phyloP scores from a whole-genome alignment of 306 rosid species.

The Sophora flavescens region DNA sequence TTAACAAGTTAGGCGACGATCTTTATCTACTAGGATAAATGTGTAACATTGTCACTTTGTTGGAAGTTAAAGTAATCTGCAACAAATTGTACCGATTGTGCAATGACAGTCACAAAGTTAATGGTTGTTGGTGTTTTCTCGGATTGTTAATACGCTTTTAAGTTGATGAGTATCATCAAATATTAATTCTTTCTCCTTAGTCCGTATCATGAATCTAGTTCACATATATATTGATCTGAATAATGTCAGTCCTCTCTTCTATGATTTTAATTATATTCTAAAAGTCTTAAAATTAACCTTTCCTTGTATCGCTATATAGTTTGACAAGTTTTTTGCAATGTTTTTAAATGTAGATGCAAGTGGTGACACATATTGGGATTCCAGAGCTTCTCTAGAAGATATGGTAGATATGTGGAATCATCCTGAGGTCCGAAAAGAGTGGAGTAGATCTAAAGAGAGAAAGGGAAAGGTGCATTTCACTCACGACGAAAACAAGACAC shows the following conservation, averaged over 20 bases:
- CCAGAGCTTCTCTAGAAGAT: slow-evolving; percentile 72
- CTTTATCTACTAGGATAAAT: not conserved
- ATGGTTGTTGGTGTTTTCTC: slow-evolving; percentile 15
- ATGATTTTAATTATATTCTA: slow-evolving; percentile 3
- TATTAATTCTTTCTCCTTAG: not conserved
- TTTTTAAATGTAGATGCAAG: slow-evolving; percentile 44
- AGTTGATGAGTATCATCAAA: not conserved
- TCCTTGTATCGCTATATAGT: slow-evolving; percentile 8
- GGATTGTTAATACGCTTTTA: not conserved
- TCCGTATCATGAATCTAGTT: not conserved
- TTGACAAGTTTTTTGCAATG: slow-evolving; percentile 36
- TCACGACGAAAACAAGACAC: slow-evolving; percentile 65
- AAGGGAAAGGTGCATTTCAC: slow-evolving; percentile 70
- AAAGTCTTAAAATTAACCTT: not conserved
- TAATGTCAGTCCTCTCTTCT: not conserved
- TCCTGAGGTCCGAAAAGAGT: slow-evolving; percentile 68
- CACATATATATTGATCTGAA: not conserved
- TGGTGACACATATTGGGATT: slow-evolving; percentile 66
- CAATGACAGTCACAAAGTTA: not conserved
- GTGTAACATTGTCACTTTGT: not conserved
- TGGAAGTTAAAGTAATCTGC: not conserved
- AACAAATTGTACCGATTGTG: not conserved
- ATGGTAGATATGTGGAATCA: slow-evolving; percentile 91
- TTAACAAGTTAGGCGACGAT: slow-evolving; percentile 2
- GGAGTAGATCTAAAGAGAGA: slow-evolving; percentile 73